These are phyloP conservation scores for Calonectria ilicicola DNA, from an alignment of 2,329 filamentous ascomycete species.

Conservation along the genomic window DNA sequence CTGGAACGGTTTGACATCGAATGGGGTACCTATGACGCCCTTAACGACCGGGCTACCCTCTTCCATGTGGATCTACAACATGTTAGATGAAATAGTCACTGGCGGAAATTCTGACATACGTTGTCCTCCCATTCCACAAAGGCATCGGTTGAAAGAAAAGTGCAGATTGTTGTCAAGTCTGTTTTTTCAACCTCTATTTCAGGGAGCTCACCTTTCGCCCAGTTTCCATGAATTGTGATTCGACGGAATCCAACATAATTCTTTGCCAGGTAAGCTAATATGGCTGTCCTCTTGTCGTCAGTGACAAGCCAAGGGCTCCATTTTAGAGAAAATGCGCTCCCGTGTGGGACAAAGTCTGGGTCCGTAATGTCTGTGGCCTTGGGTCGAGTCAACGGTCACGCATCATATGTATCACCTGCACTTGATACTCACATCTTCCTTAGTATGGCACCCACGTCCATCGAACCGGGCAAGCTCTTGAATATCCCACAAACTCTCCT, in stretches of 20 bases:
- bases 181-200: constrained; percentile 52
- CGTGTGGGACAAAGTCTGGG: constrained; percentile 61
- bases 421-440: constrained; percentile 39
- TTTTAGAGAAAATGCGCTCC: constrained; percentile 63
- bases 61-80: constrained; percentile 56
- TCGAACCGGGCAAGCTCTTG: constrained; percentile 63
- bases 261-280: constrained; percentile 62
- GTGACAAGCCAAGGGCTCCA: constrained; percentile 66
- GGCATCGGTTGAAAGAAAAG: constrained; percentile 63
- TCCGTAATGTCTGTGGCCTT: constrained; percentile 52
- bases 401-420: not conserved
- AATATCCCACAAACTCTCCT: constrained; percentile 60
- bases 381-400: constrained; percentile 20
- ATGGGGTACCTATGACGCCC: constrained; percentile 67
- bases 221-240: constrained; percentile 54
- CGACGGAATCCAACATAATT: constrained; percentile 68
- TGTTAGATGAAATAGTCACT: constrained; percentile 14
- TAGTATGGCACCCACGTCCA: constrained; percentile 58
- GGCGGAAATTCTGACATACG: constrained; percentile 46
- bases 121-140: constrained; percentile 68
- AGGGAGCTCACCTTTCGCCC: constrained; percentile 51
- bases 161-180: constrained; percentile 62
- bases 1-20: constrained; percentile 63
- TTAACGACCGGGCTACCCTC: constrained; percentile 55
- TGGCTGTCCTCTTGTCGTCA: constrained; percentile 51